These are phyloP conservation scores for Nepenthes gracilis DNA, from an alignment of 148 eudicot genomes.

Conservation along the genomic window DNA sequence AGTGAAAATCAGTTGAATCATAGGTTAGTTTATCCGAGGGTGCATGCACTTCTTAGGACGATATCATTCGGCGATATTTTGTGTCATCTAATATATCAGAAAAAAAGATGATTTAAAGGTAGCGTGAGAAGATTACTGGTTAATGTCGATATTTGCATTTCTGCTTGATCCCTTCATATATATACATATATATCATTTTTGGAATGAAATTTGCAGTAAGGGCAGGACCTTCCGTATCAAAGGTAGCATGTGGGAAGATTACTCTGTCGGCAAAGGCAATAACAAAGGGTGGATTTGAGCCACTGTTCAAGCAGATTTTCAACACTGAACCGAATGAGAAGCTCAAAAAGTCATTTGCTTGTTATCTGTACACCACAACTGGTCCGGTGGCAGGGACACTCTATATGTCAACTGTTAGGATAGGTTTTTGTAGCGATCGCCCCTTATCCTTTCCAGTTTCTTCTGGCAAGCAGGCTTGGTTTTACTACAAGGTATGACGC, in stretches of 20 bases:
- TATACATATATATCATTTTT: background rate
- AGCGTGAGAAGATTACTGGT: too few relatives aligned
- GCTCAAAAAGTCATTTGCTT: slow-evolving; percentile 50
- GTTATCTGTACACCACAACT: slow-evolving; percentile 61
- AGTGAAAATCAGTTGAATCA: too few relatives aligned
- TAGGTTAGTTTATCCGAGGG: too few relatives aligned
- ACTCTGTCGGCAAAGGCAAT: slow-evolving; percentile 54
- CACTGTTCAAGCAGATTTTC: slow-evolving; percentile 45
- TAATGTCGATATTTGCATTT: too few relatives aligned
- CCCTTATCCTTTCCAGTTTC: slow-evolving; percentile 48
- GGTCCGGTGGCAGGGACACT: slow-evolving; percentile 78
- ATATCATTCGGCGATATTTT: too few relatives aligned
- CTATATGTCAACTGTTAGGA: slow-evolving; percentile 40
- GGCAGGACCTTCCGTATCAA: slow-evolving; percentile 52
- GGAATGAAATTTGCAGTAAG: slow-evolving; percentile 29
- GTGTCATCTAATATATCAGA: too few relatives aligned
- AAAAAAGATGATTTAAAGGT: too few relatives aligned
- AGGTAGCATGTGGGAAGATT: slow-evolving; percentile 54
- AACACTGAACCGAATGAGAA: slow-evolving; percentile 39
- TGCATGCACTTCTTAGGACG: too few relatives aligned
- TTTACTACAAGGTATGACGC: slow-evolving; percentile 55
- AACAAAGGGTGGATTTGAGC: slow-evolving; percentile 58
- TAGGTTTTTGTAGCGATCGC: slow-evolving; percentile 64
- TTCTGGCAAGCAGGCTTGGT: slow-evolving; percentile 56
- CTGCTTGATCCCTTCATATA: background rate